Percentiles rank a stretch among this genome's conserved stretches.
phyloP scores from a whole-genome alignment of 352 stramenopile genomes.

The Pythium rhizo-oryzae region DNA sequence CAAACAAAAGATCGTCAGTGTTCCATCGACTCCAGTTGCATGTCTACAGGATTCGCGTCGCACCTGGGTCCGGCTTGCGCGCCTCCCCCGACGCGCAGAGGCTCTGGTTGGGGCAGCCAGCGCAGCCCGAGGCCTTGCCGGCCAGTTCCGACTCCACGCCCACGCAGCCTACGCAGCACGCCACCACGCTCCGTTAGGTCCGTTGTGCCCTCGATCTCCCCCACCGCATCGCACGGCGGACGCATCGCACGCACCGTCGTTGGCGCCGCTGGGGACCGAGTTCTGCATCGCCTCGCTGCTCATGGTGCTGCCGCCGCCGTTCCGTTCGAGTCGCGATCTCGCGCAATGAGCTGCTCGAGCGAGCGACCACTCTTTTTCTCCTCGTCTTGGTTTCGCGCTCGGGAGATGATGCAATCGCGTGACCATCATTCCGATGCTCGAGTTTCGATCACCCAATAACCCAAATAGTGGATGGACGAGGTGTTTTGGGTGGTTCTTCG shows the following conservation, averaged over 20 bases:
- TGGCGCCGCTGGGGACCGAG: conserved; percentile 57
- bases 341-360: not conserved
- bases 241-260: conserved; percentile 61
- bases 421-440: conserved; percentile 24
- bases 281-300: conserved; percentile 42
- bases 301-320: conserved; percentile 9
- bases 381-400: not conserved
- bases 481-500: conserved; percentile 21
- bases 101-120: conserved; percentile 97
- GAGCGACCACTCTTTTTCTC: not conserved
- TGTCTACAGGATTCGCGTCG: too few relatives aligned
- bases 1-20: not conserved
- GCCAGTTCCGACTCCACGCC: conserved; percentile 94
- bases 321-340: too few relatives aligned
- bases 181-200: not conserved
- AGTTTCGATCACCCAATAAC: conserved; percentile 14
- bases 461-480: not conserved
- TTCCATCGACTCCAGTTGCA: not conserved
- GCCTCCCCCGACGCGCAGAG: conserved; percentile 94
- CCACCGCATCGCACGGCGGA: not conserved
- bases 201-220: too few relatives aligned
- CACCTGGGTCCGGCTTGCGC: conserved; percentile 81
- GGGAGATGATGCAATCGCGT: conserved; percentile 31
- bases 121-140: conserved; percentile 94
- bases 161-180: conserved; percentile 81